Conservation (phyloP, 805 yeast genomes). For the Alloascoidea africana region DNA sequence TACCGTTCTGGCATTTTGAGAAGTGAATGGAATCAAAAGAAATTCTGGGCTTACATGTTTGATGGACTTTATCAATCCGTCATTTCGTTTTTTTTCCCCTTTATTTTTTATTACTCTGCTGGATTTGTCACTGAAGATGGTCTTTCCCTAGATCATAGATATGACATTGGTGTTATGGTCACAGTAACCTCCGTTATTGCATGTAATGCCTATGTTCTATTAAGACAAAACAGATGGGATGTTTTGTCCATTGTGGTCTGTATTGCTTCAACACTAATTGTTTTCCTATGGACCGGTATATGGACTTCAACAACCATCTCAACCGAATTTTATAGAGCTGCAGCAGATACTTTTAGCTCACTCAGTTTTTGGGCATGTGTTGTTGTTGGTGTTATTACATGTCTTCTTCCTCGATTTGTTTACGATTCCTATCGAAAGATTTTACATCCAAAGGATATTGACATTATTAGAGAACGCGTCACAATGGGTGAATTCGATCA, state of each 20-base stretch:
- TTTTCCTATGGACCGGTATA: slow-evolving; percentile 68
- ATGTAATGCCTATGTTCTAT: slow-evolving; percentile 48
- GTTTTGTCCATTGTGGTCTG: slow-evolving; percentile 49
- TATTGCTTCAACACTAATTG: slow-evolving; percentile 38
- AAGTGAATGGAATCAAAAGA: slow-evolving; percentile 51
- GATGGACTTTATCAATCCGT: slow-evolving; percentile 70
- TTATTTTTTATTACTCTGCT: slow-evolving; percentile 29
- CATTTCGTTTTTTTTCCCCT: slow-evolving; percentile 63
- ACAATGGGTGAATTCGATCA: slow-evolving; percentile 48
- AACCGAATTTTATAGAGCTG: slow-evolving; percentile 53
- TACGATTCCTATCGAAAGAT: slow-evolving; percentile 39
- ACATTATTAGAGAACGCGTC: slow-evolving; percentile 60
- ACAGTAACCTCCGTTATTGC: slow-evolving; percentile 52
- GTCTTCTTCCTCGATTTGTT: slow-evolving; percentile 54
- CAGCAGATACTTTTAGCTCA: slow-evolving; percentile 45
- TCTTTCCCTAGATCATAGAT: slow-evolving; percentile 52
- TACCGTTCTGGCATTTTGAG: slow-evolving; percentile 62
- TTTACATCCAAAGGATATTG: slow-evolving; percentile 50
- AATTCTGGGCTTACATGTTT: slow-evolving; percentile 58
- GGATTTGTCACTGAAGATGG: slow-evolving; percentile 37
- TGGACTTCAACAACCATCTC: slow-evolving; percentile 46
- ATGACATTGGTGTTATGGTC: slow-evolving; percentile 53
- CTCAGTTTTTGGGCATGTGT: slow-evolving; percentile 54
- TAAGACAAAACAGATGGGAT: slow-evolving; percentile 72
- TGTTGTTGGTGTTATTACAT: slow-evolving; percentile 45